Evolutionary conservation across 139 green algal species (phyloP).

Genomic region (Micractinium sp.): DNA sequence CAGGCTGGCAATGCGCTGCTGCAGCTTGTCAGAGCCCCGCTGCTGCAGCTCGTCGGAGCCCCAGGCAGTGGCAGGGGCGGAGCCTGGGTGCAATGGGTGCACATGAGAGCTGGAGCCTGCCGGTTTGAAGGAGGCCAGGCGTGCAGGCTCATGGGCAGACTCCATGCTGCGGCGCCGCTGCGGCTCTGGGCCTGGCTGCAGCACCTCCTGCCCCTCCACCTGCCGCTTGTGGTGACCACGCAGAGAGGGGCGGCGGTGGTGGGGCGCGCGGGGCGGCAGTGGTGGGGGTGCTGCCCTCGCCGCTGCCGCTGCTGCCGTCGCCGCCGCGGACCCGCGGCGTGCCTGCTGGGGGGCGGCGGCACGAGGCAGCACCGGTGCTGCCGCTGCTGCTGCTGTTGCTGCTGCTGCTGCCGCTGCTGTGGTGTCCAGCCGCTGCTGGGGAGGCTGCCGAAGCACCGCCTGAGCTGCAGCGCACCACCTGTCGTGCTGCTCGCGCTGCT

Average conservation of each 20-base stretch:
- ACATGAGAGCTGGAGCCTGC: background rate
- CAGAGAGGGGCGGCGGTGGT: no score
- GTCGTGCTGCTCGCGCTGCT: background rate
- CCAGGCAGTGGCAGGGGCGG: background rate
- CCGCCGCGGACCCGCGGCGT: no score
- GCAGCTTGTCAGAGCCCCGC: background rate
- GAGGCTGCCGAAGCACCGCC: background rate
- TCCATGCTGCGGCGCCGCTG: background rate
- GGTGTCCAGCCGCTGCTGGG: no score
- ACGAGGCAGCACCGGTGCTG: no score
- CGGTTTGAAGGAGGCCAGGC: background rate
- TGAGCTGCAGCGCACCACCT: background rate
- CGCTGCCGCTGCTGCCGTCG: no score
- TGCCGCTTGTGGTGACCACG: background rate
- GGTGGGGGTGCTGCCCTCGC: background rate
- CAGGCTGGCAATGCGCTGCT: background rate
- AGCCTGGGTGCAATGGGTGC: background rate
- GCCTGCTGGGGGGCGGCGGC: no score
- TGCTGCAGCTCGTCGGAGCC: background rate
- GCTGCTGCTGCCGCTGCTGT: no score
- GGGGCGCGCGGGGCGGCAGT: background rate
- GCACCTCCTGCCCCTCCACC: no score
- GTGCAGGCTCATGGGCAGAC: background rate
- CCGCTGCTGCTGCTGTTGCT: no score
- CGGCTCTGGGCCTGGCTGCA: background rate